Evolutionary conservation across 2,329 filamentous ascomycete genomes (phyloP), one percentile per base, ranked within the genome.

Genomic region (Hypocreales sp.): DNA sequence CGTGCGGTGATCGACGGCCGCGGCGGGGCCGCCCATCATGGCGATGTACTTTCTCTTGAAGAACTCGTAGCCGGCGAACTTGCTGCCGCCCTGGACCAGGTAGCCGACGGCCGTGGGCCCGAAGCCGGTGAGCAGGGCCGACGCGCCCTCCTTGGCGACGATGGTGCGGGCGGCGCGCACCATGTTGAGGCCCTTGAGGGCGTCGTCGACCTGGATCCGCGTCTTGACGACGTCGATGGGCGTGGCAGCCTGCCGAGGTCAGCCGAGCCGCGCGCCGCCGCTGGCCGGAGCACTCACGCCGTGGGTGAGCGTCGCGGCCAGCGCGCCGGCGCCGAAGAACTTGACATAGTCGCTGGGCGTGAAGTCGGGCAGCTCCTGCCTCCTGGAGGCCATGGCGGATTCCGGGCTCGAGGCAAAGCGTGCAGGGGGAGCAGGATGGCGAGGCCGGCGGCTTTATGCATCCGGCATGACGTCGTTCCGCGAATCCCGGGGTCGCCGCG

Each of bases 21-120:
- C 47, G 16, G 61, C 58, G 18, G 56, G 55, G 1, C 59, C 60
- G 24, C 61, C 82, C 34, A 79, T 58, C 32, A 70, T 43, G 53
- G 76, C 69, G 56, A 92, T 84, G 51, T 70, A 76, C 55, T 79
- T 72, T 60, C 87, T 79, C 70, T 92, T 92, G 77, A 92, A 92
- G 66, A 83, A 81, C 60, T 92, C 82, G 60, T 92, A 92, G 45
- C 82, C 82, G 46, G 80, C 79, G 57, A 92, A 92, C 63, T 92
- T 92, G 66, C 79, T 78, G 41, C 81, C 81, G 49, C 82, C 82
- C 59, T 92, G 82, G 32, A 90, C 74, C 58, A 90, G 79, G 60
- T 92, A 92, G 49, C 82, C 82, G 30, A 83, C 80, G 34, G 77
- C 77, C 34, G 82, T 92, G 36, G 82, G 82, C 35, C 82, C 82